These are phyloP conservation scores for Rhododendron kiyosumense DNA, from an alignment of 148 eudicot species.

Conservation along the genomic window DNA sequence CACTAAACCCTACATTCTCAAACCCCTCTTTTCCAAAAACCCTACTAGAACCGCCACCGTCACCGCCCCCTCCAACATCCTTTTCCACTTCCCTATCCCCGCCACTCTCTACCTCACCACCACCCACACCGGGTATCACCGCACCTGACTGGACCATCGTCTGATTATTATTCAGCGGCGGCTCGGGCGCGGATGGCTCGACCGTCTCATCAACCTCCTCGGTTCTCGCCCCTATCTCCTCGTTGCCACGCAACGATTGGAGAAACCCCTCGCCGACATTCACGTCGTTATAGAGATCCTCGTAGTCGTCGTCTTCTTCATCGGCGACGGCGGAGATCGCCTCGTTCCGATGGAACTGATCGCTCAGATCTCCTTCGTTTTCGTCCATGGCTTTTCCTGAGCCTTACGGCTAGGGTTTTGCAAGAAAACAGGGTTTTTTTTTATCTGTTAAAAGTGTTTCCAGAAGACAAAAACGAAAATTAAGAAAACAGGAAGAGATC, in stretches of 20 bases:
- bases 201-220: slow-evolving; percentile 29
- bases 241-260: slow-evolving; percentile 51
- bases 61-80: slow-evolving; percentile 15
- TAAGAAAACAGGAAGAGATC: neutral
- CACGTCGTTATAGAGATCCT: slow-evolving; percentile 83
- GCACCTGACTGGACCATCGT: slow-evolving; percentile 17
- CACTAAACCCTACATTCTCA: slow-evolving; percentile 40
- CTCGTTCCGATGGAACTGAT: slow-evolving; percentile 56
- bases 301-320: slow-evolving; percentile 85
- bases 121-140: slow-evolving; percentile 23
- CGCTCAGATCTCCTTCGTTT: slow-evolving; percentile 43
- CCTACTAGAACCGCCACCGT: slow-evolving; percentile 10
- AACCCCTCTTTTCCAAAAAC: slow-evolving; percentile 33
- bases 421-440: neutral
- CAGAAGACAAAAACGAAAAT: neutral
- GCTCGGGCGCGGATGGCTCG: slow-evolving; percentile 17
- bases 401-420: neutral
- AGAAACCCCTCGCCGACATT: slow-evolving; percentile 80
- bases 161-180: slow-evolving; percentile 10
- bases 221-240: slow-evolving; percentile 37
- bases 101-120: slow-evolving; percentile 19
- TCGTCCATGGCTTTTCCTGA: slow-evolving; percentile 39
- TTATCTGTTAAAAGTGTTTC: neutral
- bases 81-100: slow-evolving; percentile 31
- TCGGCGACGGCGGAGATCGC: slow-evolving; percentile 83